Percentiles rank a stretch among this genome's conserved stretches.
Conservation (phyloP, 108 stramenopile genomes). For the Nitzschia sp. region DNA sequence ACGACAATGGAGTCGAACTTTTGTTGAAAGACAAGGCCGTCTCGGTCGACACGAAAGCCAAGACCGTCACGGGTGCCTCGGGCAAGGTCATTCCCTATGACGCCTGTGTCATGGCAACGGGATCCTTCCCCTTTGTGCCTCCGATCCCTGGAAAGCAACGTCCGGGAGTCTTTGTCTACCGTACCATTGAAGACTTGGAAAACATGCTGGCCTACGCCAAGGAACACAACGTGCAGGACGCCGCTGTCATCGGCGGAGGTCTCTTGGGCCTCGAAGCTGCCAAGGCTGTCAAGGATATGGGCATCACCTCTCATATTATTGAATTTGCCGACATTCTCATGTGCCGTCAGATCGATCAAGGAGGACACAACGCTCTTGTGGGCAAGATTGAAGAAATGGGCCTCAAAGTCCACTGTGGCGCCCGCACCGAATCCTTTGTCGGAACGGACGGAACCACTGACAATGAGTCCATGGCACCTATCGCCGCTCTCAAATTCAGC, state of each 20-base stretch:
- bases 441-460: conserved; percentile 82
- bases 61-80: conserved; percentile 77
- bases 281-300: conserved; percentile 92
- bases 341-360: conserved; percentile 95
- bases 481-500: conserved; percentile 73
- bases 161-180: conserved; percentile 93
- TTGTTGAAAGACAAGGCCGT: conserved; percentile 83
- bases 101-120: conserved; percentile 91
- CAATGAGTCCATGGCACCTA: conserved; percentile 60
- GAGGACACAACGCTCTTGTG: conserved; percentile 90
- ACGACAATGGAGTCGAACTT: conserved; percentile 81
- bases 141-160: conserved; percentile 91
- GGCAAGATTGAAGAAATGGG: conserved; percentile 92
- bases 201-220: conserved; percentile 86
- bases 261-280: conserved; percentile 60
- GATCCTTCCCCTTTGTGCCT: conserved; percentile 92
- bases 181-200: conserved; percentile 94
- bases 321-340: conserved; percentile 93
- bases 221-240: conserved; percentile 76
- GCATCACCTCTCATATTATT: conserved; percentile 86
- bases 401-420: conserved; percentile 88
- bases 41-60: conserved; percentile 76
- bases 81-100: conserved; percentile 83
- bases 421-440: conserved; percentile 88
- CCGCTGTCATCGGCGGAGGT: conserved; percentile 95